Evolutionary conservation across 176 grass and related monocot species (phyloP), one percentile per base, ranked within the genome.

Genomic region (Oryza longistaminata): DNA sequence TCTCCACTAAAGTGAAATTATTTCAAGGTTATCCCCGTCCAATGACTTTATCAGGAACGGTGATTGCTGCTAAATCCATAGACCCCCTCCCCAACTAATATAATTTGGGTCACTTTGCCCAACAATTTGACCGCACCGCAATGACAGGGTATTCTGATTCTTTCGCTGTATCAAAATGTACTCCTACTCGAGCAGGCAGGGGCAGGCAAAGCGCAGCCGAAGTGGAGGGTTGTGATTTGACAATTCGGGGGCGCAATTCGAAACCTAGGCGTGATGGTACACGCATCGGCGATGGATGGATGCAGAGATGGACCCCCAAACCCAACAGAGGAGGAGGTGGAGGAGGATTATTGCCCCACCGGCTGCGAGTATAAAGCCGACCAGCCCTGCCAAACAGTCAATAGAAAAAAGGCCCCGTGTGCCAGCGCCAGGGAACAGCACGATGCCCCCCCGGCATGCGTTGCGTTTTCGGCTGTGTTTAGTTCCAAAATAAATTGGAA

Each of bases 351-450:
- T n/a, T 5, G 46, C 44, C 83, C 66, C 35, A 35, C 2, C 31
- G 33, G 33, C 53, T 76, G 33, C 22, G 72, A 84, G 89, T 31
- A 84, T 75, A 87, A 84, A 87, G 85, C 85, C 89, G 85, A 87
- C 85, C 85, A 44, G 5, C 85, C 39, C 89, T 90, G 85, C 75
- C 37, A 50, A 10, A 65, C 75, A 80, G 85, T 75, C 75, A 71
- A 84, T 84, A 78, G 81, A 25, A 83, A 90, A 77, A 75, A 49
- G 50, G 21, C 22, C 29, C 39, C 7, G 69, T 73, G 85, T 58
- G 84, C 77, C 14, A 45, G 72, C 74, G 74, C 46, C 24, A 80
- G 89, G 89, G 89, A 75, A 91, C 89, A 91, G 68, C 80, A 72
- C 76, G 79, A 71, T 81, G 58, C 58, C 16, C 14, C 29, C 33